Conservation (phyloP, 2,329 filamentous ascomycete genomes). For the Phialophora verrucosa region DNA sequence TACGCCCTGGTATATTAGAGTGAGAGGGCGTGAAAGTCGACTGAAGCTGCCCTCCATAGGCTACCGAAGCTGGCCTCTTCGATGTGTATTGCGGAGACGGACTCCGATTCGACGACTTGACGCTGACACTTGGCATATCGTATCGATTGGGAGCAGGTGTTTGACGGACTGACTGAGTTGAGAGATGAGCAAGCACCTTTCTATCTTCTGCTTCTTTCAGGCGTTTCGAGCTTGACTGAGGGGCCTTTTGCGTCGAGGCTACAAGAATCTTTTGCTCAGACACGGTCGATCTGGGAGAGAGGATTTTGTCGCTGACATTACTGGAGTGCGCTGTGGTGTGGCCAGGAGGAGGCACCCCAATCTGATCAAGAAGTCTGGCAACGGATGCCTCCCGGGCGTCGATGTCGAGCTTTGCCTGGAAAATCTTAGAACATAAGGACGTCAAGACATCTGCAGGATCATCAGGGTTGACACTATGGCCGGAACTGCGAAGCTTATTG, state of each 20-base stretch:
- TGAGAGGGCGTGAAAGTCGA: constrained; percentile 3
- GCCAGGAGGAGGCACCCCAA: constrained; percentile 27
- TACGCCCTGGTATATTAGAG: constrained; percentile 5
- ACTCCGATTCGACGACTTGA: constrained; percentile 5
- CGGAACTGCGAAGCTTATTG: constrained; percentile 41
- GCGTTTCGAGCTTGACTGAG: constrained; percentile 9
- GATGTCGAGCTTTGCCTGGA: constrained; percentile 29
- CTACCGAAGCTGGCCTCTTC: background rate
- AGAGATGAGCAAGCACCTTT: constrained; percentile 15
- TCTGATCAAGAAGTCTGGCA: constrained; percentile 28
- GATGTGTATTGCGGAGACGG: constrained; percentile 12
- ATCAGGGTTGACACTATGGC: constrained; percentile 31
- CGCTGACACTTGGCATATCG: constrained; percentile 3
- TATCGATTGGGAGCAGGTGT: constrained; percentile 20
- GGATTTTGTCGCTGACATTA: background rate
- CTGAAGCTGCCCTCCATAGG: background rate
- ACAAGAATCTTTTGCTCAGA: constrained; percentile 36
- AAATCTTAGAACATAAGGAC: constrained; percentile 29
- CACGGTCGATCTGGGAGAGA: background rate
- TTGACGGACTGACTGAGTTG: constrained; percentile 23
- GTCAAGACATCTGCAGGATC: constrained; percentile 31
- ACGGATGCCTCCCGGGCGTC: constrained; percentile 27
- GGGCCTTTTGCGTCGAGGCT: constrained; percentile 37
- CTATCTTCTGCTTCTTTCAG: constrained; percentile 1
- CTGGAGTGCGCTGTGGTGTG: constrained; percentile 6